Evolutionary conservation across 805 yeast genomes (phyloP).

Genomic region (Cyberlindnera saturnus): DNA sequence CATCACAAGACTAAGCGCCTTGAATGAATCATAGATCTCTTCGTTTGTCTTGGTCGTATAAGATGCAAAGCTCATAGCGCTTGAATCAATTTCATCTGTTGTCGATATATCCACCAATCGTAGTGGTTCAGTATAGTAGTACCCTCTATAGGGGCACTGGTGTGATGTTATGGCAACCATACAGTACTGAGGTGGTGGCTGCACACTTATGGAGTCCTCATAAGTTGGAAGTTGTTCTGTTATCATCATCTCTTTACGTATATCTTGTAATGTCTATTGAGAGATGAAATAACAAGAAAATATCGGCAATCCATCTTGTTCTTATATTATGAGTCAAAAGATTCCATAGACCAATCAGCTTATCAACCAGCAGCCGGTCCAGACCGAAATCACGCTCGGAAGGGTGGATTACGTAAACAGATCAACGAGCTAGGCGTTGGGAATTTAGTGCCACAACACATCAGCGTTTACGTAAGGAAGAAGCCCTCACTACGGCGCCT

Average conservation of each 20-base stretch:
- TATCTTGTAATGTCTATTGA: background rate
- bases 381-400: background rate
- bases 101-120: background rate
- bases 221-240: constrained; percentile 15
- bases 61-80: constrained; percentile 10
- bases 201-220: constrained; percentile 10
- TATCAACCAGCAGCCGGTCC: constrained; percentile 1
- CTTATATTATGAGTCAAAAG: background rate
- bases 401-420: background rate
- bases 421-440: too few relatives aligned
- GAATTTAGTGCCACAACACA: too few relatives aligned
- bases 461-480: too few relatives aligned
- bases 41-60: constrained; percentile 5
- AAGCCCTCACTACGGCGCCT: too few relatives aligned
- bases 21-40: constrained; percentile 11
- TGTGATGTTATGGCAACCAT: constrained; percentile 8
- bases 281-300: too few relatives aligned
- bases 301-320: too few relatives aligned
- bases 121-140: constrained; percentile 9
- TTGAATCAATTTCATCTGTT: constrained; percentile 3
- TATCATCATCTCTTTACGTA: background rate
- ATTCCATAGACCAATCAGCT: constrained; percentile 1
- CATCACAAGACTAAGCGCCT: constrained; percentile 8
- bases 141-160: constrained; percentile 9
- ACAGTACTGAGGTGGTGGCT: constrained; percentile 21